Conservation (phyloP, 2,329 filamentous ascomycete genomes). For the Sarocladiaceae sp. region DNA sequence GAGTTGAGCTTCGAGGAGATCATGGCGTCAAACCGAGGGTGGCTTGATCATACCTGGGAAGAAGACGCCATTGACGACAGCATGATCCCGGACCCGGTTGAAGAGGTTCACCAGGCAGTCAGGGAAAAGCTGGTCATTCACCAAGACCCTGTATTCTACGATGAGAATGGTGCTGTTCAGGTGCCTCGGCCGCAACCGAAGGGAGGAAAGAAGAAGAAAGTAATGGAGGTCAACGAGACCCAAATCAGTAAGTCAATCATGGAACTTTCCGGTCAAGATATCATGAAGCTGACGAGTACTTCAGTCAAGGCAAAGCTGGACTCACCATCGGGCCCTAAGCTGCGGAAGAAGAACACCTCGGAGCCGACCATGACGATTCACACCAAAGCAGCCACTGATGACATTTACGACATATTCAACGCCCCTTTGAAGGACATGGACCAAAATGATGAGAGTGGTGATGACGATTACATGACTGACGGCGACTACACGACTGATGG, state of each 20-base stretch:
- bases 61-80: slow-evolving; percentile 34
- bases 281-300: background rate
- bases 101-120: slow-evolving; percentile 23
- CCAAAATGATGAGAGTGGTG: slow-evolving; percentile 37
- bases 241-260: slow-evolving; percentile 69
- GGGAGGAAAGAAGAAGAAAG: slow-evolving; percentile 65
- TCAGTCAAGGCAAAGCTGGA: slow-evolving; percentile 89
- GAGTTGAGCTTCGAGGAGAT: slow-evolving; percentile 93
- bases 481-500: slow-evolving; percentile 78
- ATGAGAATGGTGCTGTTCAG: slow-evolving; percentile 56
- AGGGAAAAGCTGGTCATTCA: slow-evolving; percentile 38
- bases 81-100: slow-evolving; percentile 24
- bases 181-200: slow-evolving; percentile 39
- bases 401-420: slow-evolving; percentile 97
- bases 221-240: slow-evolving; percentile 83
- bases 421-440: slow-evolving; percentile 51
- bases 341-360: slow-evolving; percentile 67
- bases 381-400: slow-evolving; percentile 90
- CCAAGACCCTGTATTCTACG: slow-evolving; percentile 42
- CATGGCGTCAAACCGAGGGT: slow-evolving; percentile 71
- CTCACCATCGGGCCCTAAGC: slow-evolving; percentile 80
- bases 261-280: slow-evolving; percentile 23
- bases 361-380: slow-evolving; percentile 99
- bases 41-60: slow-evolving; percentile 56
- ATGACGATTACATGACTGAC: slow-evolving; percentile 64